Percentiles rank a stretch among this genome's conserved stretches.
These are phyloP conservation scores for Diaporthe citri DNA, from an alignment of 2,329 filamentous ascomycete genomes.

Conservation along the genomic window DNA sequence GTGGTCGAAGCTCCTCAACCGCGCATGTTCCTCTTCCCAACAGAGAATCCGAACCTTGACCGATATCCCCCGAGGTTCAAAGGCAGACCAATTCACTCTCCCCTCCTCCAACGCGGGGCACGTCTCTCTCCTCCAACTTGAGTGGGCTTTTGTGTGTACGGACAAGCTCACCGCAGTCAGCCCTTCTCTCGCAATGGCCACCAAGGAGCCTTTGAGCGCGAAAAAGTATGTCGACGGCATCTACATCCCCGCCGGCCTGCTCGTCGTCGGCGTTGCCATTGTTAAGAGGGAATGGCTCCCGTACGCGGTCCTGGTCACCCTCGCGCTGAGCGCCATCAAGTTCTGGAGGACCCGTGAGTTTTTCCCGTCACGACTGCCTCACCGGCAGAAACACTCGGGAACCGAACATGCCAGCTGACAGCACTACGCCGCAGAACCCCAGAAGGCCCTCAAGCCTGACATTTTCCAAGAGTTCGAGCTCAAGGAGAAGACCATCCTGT, in stretches of 20 bases:
- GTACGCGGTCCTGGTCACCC: constrained; percentile 76
- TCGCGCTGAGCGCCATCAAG: constrained; percentile 78
- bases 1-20: constrained; percentile 28
- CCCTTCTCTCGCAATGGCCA: constrained; percentile 29
- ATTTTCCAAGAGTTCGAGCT: constrained; percentile 93
- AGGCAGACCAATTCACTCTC: neutral
- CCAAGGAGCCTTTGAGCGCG: constrained; percentile 50
- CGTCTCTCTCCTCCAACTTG: neutral
- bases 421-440: constrained; percentile 67
- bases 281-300: constrained; percentile 83
- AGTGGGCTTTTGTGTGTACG: constrained; percentile 10
- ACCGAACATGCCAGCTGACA: constrained; percentile 19
- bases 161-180: constrained; percentile 22
- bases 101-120: neutral
- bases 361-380: neutral
- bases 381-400: neutral
- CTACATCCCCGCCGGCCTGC: constrained; percentile 84
- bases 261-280: constrained; percentile 81
- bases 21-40: constrained; percentile 31
- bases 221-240: constrained; percentile 81
- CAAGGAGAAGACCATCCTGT: constrained; percentile 93
- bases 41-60: constrained; percentile 29
- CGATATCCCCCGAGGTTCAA: constrained; percentile 10
- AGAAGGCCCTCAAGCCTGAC: constrained; percentile 87
- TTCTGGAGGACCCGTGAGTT: constrained; percentile 78